Percentiles rank a stretch among this genome's conserved stretches.
Evolutionary conservation across 371 early-diverging fungal genomes (phyloP).

Genomic region (Mucor circinelloides): DNA sequence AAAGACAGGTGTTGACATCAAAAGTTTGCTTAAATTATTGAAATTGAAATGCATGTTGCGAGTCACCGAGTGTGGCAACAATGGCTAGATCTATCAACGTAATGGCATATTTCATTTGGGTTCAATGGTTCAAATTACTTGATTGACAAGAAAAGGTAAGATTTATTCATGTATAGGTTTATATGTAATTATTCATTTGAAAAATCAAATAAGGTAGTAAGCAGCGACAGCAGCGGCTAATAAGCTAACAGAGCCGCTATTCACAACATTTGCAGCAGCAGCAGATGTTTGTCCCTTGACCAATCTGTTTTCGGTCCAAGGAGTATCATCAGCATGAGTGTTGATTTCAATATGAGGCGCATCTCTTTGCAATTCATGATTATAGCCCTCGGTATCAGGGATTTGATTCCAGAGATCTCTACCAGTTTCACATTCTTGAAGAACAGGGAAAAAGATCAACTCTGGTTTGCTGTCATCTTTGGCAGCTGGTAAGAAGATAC

Average conservation of each 20-base stretch:
- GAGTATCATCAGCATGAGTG: not conserved
- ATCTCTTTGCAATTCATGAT: not conserved
- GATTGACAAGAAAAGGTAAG: too few relatives aligned
- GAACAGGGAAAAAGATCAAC: not conserved
- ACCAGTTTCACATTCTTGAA: not conserved
- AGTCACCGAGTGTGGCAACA: not conserved
- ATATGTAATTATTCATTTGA: not conserved
- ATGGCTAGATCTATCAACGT: not conserved
- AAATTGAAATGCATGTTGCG: not conserved
- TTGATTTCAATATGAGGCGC: conserved; percentile 1
- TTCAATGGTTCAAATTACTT: too few relatives aligned
- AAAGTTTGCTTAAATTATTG: not conserved
- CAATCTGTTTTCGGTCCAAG: not conserved
- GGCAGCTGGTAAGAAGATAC: not conserved
- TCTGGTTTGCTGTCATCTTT: not conserved
- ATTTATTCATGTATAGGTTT: not conserved
- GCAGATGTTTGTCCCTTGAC: not conserved
- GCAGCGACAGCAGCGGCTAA: not conserved
- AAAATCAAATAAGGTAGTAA: not conserved
- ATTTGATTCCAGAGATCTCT: conserved; percentile 1
- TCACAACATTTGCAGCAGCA: not conserved
- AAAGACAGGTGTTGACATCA: not conserved
- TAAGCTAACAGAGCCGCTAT: not conserved
- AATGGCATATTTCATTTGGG: too few relatives aligned
- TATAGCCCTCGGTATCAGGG: not conserved